Base-by-base conservation (phyloP, 2,329 filamentous ascomycete species). In the Teratosphaeria pseudoeucalypti region DNA sequence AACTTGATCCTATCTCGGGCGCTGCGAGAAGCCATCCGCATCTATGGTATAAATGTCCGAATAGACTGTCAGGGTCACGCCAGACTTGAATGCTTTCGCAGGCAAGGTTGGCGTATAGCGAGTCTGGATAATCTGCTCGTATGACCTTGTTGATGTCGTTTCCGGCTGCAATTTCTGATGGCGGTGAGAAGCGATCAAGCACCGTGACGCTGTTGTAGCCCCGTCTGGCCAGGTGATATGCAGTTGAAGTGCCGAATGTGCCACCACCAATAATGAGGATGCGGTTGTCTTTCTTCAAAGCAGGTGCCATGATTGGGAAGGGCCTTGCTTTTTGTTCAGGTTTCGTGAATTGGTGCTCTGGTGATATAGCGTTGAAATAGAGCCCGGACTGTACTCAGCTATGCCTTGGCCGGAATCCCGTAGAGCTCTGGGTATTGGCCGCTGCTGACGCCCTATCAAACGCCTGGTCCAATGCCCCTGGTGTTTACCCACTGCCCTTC, bases 51-150 rank as follows among this genome's bases (percentile, higher is more conserved):
- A 63, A 39, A 6, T 56, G 56, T 14, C 57, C 57, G 29, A 61
- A 61, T 9, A 63, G 34, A 16, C 59, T 57, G 9, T 59, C 56
- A 23, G 59, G 57, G 56, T 79, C 79, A 66, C 85, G 82, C 87
- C 84, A 91, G 69, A 80, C 76, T 14, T 78, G 72, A 67, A 88
- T 86, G 2, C 89, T 89, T 26, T 81, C 76, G 10, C 82, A 79
- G 6, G 85, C 89, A 52, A 96, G 82, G 10, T 78, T 76, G 7
- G 89, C 82, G 73, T 95, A 95, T 19, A 84, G 81, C 0, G 82
- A 76, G 69, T 90, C 84, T 6, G 87, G 85, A 70, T 96, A 96
- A 77, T 96, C 91, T 39, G 84, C 79, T 47, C 82, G 79, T 58
- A 84, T 77, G 62, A 84, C 83, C 58, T 79, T 79, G 62, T 79